phyloP scores from a whole-genome alignment of 1,284 basidiomycete species.

The Sanguinoderma infundibulare region DNA sequence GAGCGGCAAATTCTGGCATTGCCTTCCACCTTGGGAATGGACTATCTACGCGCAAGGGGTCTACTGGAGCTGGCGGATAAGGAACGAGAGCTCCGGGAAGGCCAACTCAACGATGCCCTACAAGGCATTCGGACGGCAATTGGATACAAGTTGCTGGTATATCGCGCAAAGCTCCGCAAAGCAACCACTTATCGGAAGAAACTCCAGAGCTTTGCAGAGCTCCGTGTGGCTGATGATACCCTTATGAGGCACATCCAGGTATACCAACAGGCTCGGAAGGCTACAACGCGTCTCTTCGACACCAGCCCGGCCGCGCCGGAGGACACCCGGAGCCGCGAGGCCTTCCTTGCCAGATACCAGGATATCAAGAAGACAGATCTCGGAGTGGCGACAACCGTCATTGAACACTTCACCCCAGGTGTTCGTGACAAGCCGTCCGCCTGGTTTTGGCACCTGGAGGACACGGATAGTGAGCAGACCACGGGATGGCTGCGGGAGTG shows the following conservation, averaged over 20 bases:
- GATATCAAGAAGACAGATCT: background rate
- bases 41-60: background rate
- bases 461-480: background rate
- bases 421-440: background rate
- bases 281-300: background rate
- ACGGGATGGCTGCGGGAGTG: background rate
- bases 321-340: background rate
- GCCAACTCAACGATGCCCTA: conserved; percentile 4
- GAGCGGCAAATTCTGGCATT: background rate
- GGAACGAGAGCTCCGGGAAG: background rate
- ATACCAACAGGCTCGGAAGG: background rate
- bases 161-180: background rate
- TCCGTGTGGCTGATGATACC: background rate
- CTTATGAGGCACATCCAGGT: background rate
- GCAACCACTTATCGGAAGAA: background rate
- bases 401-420: background rate
- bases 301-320: background rate
- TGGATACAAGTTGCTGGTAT: conserved; percentile 4
- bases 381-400: background rate
- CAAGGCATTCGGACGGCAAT: background rate
- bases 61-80: background rate
- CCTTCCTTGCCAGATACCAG: background rate
- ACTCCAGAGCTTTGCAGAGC: background rate
- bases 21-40: background rate
- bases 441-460: background rate